Percentiles rank a stretch among this genome's conserved stretches.
Conservation (phyloP, 2,329 filamentous ascomycete species). For the Calonectria pseudoturangicola region DNA sequence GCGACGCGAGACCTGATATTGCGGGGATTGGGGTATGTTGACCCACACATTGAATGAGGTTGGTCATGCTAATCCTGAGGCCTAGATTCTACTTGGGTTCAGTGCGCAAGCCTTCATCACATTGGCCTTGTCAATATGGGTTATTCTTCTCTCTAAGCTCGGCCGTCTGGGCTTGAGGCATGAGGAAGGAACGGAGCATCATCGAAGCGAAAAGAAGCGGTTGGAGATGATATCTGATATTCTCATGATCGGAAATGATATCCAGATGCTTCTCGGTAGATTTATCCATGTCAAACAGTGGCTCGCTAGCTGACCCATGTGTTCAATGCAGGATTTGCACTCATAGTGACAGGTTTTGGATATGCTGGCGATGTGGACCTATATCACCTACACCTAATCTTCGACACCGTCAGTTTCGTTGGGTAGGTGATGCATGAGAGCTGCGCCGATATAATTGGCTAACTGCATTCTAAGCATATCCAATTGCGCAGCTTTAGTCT, state of each 20-base stretch:
- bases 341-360: constrained; percentile 6
- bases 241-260: constrained; percentile 20
- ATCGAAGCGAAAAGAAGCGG: constrained; percentile 7
- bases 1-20: constrained; percentile 2
- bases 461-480: background rate
- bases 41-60: background rate
- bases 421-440: background rate
- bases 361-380: background rate
- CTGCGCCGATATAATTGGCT: background rate
- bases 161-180: constrained; percentile 8
- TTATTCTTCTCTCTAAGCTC: background rate
- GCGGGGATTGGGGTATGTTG: constrained; percentile 6
- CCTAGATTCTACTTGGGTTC: constrained; percentile 8
- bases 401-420: constrained; percentile 15
- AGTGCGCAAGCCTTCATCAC: constrained; percentile 7
- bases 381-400: constrained; percentile 11
- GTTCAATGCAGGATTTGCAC: background rate
- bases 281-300: too few relatives aligned
- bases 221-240: constrained; percentile 14
- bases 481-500: constrained; percentile 5
- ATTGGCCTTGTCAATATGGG: constrained; percentile 1
- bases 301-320: background rate
- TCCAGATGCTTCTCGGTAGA: background rate
- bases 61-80: background rate
- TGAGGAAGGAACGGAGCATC: constrained; percentile 3